Evolutionary conservation across 345 rosid species (phyloP).

Genomic region (Cardamine chenopodiifolia): DNA sequence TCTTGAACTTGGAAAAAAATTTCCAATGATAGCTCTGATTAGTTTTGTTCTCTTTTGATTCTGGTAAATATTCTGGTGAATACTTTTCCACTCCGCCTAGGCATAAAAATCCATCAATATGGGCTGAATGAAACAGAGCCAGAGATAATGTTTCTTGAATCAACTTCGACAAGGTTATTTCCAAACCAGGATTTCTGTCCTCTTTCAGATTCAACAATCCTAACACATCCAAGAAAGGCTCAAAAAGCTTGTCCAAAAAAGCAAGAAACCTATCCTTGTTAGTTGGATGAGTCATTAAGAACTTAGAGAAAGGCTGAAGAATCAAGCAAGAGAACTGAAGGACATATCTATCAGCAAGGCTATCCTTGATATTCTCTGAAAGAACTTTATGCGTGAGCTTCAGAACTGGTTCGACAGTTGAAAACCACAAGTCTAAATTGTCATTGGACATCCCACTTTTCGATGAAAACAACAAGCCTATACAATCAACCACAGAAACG

Average conservation of each 20-base stretch:
- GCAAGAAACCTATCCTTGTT: constrained; percentile 72
- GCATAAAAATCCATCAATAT: constrained; percentile 78
- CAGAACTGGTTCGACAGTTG: constrained; percentile 53
- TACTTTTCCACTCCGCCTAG: constrained; percentile 60
- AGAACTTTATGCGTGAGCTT: constrained; percentile 53
- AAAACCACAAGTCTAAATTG: constrained; percentile 73
- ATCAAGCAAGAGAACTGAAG: constrained; percentile 60
- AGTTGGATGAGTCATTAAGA: constrained; percentile 74
- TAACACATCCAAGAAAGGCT: constrained; percentile 62
- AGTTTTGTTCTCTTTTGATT: constrained; percentile 46
- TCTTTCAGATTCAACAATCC: constrained; percentile 47
- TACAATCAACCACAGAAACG: constrained; percentile 56
- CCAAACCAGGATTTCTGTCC: constrained; percentile 36
- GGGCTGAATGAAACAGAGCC: constrained; percentile 76
- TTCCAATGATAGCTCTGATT: constrained; percentile 78
- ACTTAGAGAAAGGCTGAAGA: constrained; percentile 79
- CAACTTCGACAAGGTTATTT: constrained; percentile 49
- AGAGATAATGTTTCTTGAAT: constrained; percentile 65
- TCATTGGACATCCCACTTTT: constrained; percentile 62
- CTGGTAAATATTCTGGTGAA: constrained; percentile 51
- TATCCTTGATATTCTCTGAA: constrained; percentile 47
- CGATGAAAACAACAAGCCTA: constrained; percentile 61
- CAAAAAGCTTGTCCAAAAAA: constrained; percentile 72
- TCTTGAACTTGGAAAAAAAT: constrained; percentile 66
- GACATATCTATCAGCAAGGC: constrained; percentile 49